These are phyloP conservation scores for Cucumis melo DNA, from an alignment of 306 rosid genomes.

Conservation along the genomic window DNA sequence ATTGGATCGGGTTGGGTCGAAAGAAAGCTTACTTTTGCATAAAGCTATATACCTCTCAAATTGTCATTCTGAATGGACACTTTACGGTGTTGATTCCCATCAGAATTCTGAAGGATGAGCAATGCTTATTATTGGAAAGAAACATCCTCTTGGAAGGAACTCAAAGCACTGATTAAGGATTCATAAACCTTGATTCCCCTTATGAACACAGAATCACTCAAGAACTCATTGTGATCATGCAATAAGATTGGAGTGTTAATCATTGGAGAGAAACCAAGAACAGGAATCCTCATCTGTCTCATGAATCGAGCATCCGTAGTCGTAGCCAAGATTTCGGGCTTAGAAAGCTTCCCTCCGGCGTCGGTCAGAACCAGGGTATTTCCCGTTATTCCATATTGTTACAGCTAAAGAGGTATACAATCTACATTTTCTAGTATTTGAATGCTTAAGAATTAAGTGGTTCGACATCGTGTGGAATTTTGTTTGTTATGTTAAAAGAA, in stretches of 20 bases:
- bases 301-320: slow-evolving; percentile 64
- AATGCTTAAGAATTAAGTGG: neutral
- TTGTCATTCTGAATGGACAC: too few species aligned
- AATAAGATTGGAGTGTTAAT: slow-evolving; percentile 73
- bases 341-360: slow-evolving; percentile 65
- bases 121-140: neutral
- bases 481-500: too few species aligned
- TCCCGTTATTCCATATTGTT: neutral
- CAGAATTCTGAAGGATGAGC: neutral
- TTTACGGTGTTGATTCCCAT: too few species aligned
- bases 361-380: slow-evolving; percentile 8
- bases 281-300: slow-evolving; percentile 69
- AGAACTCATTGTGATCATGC: slow-evolving; percentile 80
- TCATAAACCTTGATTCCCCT: too few species aligned
- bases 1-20: too few species aligned
- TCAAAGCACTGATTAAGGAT: too few species aligned
- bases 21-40: too few species aligned
- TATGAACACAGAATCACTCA: too few species aligned
- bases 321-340: slow-evolving; percentile 74
- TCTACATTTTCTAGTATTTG: neutral
- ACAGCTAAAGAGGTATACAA: neutral
- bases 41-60: too few species aligned
- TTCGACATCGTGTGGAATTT: neutral
- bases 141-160: too few species aligned
- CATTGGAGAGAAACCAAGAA: slow-evolving; percentile 91